These are phyloP conservation scores for Cladosporium velox DNA, from an alignment of 2,329 filamentous ascomycete species.

Conservation along the genomic window DNA sequence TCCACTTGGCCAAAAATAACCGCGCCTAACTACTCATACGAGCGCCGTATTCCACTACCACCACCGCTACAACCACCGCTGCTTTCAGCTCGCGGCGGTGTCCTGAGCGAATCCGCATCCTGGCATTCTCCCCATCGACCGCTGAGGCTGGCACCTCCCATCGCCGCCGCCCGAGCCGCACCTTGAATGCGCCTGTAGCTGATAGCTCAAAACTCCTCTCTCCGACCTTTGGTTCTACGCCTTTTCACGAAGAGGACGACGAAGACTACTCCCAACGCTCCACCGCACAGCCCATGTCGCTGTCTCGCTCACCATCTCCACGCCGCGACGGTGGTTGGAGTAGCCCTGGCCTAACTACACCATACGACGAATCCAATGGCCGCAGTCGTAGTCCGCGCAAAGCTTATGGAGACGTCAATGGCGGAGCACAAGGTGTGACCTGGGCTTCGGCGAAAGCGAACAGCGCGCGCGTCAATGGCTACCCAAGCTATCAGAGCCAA, in stretches of 20 bases:
- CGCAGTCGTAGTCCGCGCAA: slow-evolving; percentile 56
- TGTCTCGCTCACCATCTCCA: slow-evolving; percentile 86
- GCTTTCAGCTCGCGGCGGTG: slow-evolving; percentile 16
- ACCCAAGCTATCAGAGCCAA: slow-evolving; percentile 76
- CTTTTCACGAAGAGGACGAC: slow-evolving; percentile 31
- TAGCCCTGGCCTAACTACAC: slow-evolving; percentile 73
- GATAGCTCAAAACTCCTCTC: slow-evolving; percentile 20
- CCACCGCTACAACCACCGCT: slow-evolving; percentile 19
- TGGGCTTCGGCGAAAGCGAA: slow-evolving; percentile 84
- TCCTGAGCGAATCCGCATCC: slow-evolving; percentile 9
- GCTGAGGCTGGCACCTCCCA: slow-evolving; percentile 24
- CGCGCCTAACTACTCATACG: not conserved
- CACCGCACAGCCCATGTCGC: slow-evolving; percentile 61
- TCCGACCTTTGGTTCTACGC: slow-evolving; percentile 27
- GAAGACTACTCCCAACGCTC: slow-evolving; percentile 19
- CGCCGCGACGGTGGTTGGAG: slow-evolving; percentile 83
- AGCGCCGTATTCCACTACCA: not conserved
- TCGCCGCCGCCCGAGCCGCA: slow-evolving; percentile 26
- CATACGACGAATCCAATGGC: slow-evolving; percentile 45
- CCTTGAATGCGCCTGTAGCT: slow-evolving; percentile 25
- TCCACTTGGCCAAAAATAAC: slow-evolving; percentile 15
- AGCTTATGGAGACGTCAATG: slow-evolving; percentile 49
- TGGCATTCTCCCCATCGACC: slow-evolving; percentile 21
- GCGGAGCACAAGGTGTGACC: slow-evolving; percentile 51
- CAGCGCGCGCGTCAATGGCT: slow-evolving; percentile 71